These are phyloP conservation scores for Aspergillus avenaceus DNA, from an alignment of 495 filamentous ascomycete species.

Conservation along the genomic window DNA sequence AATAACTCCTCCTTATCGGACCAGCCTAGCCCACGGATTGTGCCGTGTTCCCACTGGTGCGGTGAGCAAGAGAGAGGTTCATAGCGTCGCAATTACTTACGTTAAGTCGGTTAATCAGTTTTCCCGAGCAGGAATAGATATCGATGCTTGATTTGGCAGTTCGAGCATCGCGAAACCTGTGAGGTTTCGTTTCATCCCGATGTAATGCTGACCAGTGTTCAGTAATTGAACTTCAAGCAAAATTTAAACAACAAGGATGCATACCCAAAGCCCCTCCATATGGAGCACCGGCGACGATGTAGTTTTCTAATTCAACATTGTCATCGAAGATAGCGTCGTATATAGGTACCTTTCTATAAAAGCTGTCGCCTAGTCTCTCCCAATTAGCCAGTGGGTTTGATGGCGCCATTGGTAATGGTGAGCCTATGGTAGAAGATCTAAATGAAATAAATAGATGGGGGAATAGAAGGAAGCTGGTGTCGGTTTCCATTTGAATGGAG, in stretches of 20 bases:
- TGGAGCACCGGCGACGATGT: slow-evolving; percentile 87
- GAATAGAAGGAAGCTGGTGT: neutral
- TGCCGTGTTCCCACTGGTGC: slow-evolving; percentile 81
- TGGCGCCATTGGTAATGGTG: slow-evolving; percentile 32
- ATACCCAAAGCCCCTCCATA: slow-evolving; percentile 90
- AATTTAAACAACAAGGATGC: slow-evolving; percentile 9
- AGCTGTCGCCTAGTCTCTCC: slow-evolving; percentile 86
- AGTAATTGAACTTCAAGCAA: neutral
- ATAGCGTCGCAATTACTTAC: slow-evolving; percentile 33
- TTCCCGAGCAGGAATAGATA: slow-evolving; percentile 89
- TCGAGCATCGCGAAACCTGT: slow-evolving; percentile 67
- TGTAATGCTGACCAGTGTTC: slow-evolving; percentile 89
- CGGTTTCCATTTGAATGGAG: too few relatives aligned
- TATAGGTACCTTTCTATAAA: slow-evolving; percentile 88
- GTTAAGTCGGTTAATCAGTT: slow-evolving; percentile 67
- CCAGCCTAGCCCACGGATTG: slow-evolving; percentile 89
- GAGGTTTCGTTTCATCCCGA: slow-evolving; percentile 82
- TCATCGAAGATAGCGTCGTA: slow-evolving; percentile 90
- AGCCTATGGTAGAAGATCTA: neutral
- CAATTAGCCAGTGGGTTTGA: slow-evolving; percentile 79
- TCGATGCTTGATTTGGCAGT: slow-evolving; percentile 81
- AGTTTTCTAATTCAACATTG: slow-evolving; percentile 92
- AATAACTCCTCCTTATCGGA: slow-evolving; percentile 94
- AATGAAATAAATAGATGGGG: neutral
- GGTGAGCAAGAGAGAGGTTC: neutral